Evolutionary conservation across 2,329 filamentous ascomycete genomes (phyloP).

Genomic region (Pestalotiopsis sp.): DNA sequence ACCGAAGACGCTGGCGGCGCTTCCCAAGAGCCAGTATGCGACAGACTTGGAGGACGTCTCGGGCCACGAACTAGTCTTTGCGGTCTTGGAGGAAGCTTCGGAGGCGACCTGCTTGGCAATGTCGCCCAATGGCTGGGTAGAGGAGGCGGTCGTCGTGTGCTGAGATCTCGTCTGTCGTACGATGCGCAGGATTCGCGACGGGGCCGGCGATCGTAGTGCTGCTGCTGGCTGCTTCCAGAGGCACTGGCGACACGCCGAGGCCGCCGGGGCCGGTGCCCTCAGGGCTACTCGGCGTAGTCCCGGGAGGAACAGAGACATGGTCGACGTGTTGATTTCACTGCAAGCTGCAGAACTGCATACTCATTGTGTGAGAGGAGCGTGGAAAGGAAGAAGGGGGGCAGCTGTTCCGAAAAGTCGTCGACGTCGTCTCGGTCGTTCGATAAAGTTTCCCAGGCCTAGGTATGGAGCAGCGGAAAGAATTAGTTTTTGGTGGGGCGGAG

Average conservation of each 20-base stretch:
- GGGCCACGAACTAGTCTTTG: slow-evolving; percentile 45
- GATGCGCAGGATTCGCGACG: slow-evolving; percentile 43
- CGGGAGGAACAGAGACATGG: slow-evolving; percentile 47
- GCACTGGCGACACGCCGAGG: slow-evolving; percentile 53
- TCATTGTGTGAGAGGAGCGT: background rate
- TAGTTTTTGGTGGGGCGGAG: background rate
- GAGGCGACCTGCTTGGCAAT: slow-evolving; percentile 11
- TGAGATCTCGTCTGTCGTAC: slow-evolving; percentile 41
- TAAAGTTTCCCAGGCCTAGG: background rate
- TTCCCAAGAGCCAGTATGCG: slow-evolving; percentile 90
- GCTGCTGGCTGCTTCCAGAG: slow-evolving; percentile 26
- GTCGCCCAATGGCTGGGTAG: slow-evolving; percentile 26
- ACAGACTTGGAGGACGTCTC: slow-evolving; percentile 75
- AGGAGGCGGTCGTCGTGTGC: slow-evolving; percentile 23
- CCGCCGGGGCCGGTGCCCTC: slow-evolving; percentile 40
- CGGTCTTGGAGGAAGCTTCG: slow-evolving; percentile 16
- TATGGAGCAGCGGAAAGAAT: background rate
- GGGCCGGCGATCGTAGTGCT: slow-evolving; percentile 26
- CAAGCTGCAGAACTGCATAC: background rate
- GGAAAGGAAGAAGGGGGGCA: background rate
- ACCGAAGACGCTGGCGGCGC: slow-evolving; percentile 91
- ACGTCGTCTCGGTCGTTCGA: slow-evolving; percentile 11
- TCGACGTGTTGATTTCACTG: background rate
- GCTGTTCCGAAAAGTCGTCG: background rate
- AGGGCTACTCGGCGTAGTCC: slow-evolving; percentile 44